Base-by-base conservation (phyloP, 129 eudicot genomes). In the Mikania micrantha region DNA sequence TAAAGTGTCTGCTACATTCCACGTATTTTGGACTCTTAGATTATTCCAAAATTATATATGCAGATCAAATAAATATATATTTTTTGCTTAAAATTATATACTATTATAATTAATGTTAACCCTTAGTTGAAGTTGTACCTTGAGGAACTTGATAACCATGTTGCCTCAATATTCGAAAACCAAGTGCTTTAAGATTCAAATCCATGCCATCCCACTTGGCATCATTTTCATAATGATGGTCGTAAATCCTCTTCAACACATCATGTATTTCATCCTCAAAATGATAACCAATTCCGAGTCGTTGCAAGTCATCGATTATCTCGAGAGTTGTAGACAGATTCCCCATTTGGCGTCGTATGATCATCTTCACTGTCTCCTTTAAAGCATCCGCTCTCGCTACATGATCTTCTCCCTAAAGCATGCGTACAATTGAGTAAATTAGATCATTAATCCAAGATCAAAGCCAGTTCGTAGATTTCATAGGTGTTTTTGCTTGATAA, bases 121-220 rank as follows among this genome's bases (percentile, higher is more conserved):
- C n/a, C n/a, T 32, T n/a, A n/a, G n/a, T n/a, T n/a, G n/a, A n/a
- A n/a, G n/a, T 4, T 4, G 13, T 29, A 66, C 71, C 71, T 66
- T 66, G 60, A 45, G 71, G 59, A 47, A 66, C 60, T 25, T 66
- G 71, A 66, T 27, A 47, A 47, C 42, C 41, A 66, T 66, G 71
- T 66, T 66, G 59, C 47, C 71, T 66, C 4, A 66, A 19, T 5
- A 66, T 31, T 45, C 71, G 9, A 44, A 45, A 45, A 8, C 71
- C 71, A 66, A 66, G 59, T 16, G 71, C 71, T 16, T 40, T 66
- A n/a, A 45, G 44, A 31, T 66, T 66, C 28, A 66, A 16, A 29
- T 29, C 58, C 71, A 66, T 9, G 17, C 11, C 8, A 16, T 45
- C 42, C 69, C 71, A 47, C 41, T 28, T 66, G 2, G 4, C 44